Base-by-base conservation (phyloP, 352 stramenopile species). In the Phytophthora rubi region DNA sequence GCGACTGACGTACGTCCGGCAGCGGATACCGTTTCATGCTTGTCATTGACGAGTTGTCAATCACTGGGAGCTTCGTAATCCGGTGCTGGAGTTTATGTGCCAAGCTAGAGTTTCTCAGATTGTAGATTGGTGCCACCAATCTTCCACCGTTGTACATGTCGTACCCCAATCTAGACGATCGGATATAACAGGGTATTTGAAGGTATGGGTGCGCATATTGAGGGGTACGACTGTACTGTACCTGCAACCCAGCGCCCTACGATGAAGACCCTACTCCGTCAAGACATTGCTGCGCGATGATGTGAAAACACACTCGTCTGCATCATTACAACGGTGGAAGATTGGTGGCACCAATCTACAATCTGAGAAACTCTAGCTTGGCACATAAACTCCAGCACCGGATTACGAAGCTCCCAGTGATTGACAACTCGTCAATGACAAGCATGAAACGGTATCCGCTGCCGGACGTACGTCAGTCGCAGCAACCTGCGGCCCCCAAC, bases 261-360 rank as follows among this genome's bases (percentile, higher is more conserved):
- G 23, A 26, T 26, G 6, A 9, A 9, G 6, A 39, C 33, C 33
- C 33, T 26, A 12, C 8, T 39, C 33, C 8, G 33, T 7, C 9
- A 39, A 39, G 33, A 2, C 33, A 39, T 39, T 39, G 8, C 33
- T 15, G 33, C 13, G 33, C 54, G 56, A 53, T 62, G 53, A 68
- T 68, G 53, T 26, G 23, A 62, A 68, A 68, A 59, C 52, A 32
- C n/a, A 56, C 26, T 12, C 26, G 9, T 21, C 21, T 62, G 21
- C 53, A 54, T 61, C 61, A 62, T 10, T 26, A 26, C 23, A 1
- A 26, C 23, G 23, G 23, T 26, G 23, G 23, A 26, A 26, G 23
- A 26, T 26, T 26, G 23, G 23, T 26, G 23, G 23, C 32, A 30
- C 45, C 12, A 26, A 53, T 7, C 23, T 15, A 53, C 53, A 39